Percentiles rank a stretch among this genome's conserved stretches.
Conservation (phyloP, 345 rosid species). For the Fremontodendron californicum region DNA sequence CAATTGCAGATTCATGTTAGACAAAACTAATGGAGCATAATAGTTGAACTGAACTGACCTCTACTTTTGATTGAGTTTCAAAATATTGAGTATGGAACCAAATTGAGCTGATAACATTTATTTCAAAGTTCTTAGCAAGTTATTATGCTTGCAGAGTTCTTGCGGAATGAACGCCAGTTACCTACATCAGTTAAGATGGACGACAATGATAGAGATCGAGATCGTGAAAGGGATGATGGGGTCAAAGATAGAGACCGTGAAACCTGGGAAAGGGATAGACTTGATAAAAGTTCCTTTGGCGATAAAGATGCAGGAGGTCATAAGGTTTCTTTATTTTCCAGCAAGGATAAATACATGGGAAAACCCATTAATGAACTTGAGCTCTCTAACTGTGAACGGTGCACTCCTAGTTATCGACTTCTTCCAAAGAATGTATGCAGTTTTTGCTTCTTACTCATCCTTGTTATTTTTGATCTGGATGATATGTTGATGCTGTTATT, state of each 20-base stretch:
- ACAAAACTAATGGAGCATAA: neutral
- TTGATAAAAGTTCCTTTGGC: constrained; percentile 50
- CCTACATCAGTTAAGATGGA: constrained; percentile 65
- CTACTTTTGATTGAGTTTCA: neutral
- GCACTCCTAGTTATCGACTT: constrained; percentile 98
- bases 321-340: constrained; percentile 46
- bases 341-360: constrained; percentile 73
- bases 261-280: constrained; percentile 69
- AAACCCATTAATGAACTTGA: constrained; percentile 95
- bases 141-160: constrained; percentile 42
- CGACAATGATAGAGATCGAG: constrained; percentile 69
- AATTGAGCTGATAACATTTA: no score
- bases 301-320: constrained; percentile 54
- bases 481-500: constrained; percentile 15
- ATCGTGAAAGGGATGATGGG: constrained; percentile 54
- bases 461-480: neutral
- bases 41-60: neutral
- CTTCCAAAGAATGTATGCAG: constrained; percentile 77
- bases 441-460: constrained; percentile 7
- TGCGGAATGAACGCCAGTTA: constrained; percentile 63
- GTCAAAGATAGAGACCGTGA: constrained; percentile 66
- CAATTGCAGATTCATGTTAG: neutral
- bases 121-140: constrained; percentile 13
- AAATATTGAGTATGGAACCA: no score
- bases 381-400: constrained; percentile 88